Evolutionary conservation across 2,329 filamentous ascomycete species (phyloP), one percentile per base, ranked within the genome.

Genomic region (Zymoseptoria tritici): DNA sequence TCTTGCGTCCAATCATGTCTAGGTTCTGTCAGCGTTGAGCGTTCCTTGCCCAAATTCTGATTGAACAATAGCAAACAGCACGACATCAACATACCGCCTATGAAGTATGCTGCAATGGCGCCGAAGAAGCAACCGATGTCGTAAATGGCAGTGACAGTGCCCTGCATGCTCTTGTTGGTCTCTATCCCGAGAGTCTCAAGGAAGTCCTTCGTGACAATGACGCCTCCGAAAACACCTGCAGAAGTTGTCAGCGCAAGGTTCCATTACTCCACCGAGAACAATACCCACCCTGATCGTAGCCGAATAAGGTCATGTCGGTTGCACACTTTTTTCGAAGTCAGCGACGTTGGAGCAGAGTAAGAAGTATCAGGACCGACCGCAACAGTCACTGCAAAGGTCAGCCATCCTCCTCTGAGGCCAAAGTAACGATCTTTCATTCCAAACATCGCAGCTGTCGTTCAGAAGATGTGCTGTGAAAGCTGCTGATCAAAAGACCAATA

Each of bases 121-220:
- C 83, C 83, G 55, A 85, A 72, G 70, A 85, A 85, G 68, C 83
- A 85, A 8, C 83, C 82, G 26, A 85, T 76, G 62, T 85, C 81
- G 68, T 85, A 84, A 57, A 84, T 80, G 1, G 82, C 81, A 0
- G 80, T 82, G 9, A 83, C 79, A 0, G 80, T 66, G 31, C 65
- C 64, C 8, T 66, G 63, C 19, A 66, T 82, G n/a, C 62, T 62
- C 51, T 50, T 61, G 50, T 67, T 66, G 52, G 58, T 52, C 49
- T 55, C 73, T 3, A 65, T 56, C 6, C 54, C 56, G 2, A 67
- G 57, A 19, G 58, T 57, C 19, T 64, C 51, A n/a, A 67, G 56
- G 50, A 65, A 67, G 42, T 67, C 65, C 11, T 64, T 53, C 6
- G 64, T 50, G 24, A 84, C 78, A 26, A 83, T 76, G 6, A 83